Evolutionary conservation across 441 rosid species (phyloP), one percentile per base, ranked within the genome.

Genomic region (Erodium trifolium): DNA sequence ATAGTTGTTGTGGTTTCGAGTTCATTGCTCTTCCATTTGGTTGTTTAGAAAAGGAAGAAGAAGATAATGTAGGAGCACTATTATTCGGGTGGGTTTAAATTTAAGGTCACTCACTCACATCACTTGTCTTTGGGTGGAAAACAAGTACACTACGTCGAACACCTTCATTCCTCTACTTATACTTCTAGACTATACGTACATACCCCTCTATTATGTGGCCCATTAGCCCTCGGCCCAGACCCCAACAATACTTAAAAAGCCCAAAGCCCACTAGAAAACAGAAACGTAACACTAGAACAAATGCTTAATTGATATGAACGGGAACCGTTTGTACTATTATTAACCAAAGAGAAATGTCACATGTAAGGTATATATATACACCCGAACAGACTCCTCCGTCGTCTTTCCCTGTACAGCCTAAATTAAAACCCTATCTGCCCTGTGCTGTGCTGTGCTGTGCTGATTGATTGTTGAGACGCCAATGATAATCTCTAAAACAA

Each of bases 1-100:
- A 74, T 8, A 78, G 51, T 3, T 70, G 59, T 16, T 70, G 59
- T 16, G 77, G 63, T n/a, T 55, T 35, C 60, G 75, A 55, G 77
- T 67, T 82, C 88, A 76, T 79, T 73, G 76, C 82, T 79, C 77
- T 68, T 74, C 85, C 88, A 82, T 79, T 75, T 49, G 80, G 34
- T 31, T 31, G 34, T 31, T 31, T 3, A 31, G 34, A 31, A 2
- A 31, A 31, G 34, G 34, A 31, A 31, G 34, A 31, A 43, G 3
- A 9, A 64, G 70, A 67, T 60, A 45, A 45, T 0, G 57, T 16
- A 12, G 7, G 51, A 43, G 64, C 27, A 31, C n/a, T 10, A 0
- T 3, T 63, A 8, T 63, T 8, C 1, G 5, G 35, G 34, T 31
- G 5, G 35, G 34, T 31, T 31, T 31, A 31, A 31, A 3, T 31